phyloP scores from a whole-genome alignment of 2,329 filamentous ascomycete species.

The Colletotrichum sp. region DNA sequence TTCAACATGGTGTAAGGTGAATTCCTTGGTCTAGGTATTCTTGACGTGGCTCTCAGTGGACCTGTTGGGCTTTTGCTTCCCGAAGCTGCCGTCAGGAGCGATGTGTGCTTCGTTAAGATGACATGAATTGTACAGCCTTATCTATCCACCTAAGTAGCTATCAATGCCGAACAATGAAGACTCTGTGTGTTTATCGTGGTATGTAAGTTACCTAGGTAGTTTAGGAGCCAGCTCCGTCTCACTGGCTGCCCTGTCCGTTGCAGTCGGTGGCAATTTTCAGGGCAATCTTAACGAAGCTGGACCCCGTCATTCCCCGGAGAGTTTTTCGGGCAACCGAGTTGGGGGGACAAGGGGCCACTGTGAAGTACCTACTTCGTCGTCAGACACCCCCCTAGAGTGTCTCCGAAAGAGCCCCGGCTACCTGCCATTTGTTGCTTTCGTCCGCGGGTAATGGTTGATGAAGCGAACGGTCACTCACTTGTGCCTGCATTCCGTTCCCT shows the following conservation, averaged over 20 bases:
- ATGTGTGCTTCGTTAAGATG: background rate
- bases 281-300: background rate
- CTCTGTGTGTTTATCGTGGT: background rate
- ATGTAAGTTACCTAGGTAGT: background rate
- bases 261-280: background rate
- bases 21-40: background rate
- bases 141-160: background rate
- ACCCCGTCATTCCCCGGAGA: conserved; percentile 7
- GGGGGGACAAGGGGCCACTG: background rate
- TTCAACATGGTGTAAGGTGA: background rate
- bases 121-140: background rate
- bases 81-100: background rate
- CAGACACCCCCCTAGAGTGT: background rate
- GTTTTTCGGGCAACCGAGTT: conserved; percentile 3
- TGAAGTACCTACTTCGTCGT: background rate
- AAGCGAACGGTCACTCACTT: background rate
- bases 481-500: background rate
- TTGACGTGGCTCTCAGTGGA: background rate
- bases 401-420: background rate
- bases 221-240: background rate
- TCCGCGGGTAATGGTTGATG: background rate
- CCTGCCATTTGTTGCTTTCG: background rate
- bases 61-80: background rate
- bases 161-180: background rate
- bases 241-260: background rate